Conservation (phyloP, 2,329 filamentous ascomycete species). For the Biscogniauxia sp. region DNA sequence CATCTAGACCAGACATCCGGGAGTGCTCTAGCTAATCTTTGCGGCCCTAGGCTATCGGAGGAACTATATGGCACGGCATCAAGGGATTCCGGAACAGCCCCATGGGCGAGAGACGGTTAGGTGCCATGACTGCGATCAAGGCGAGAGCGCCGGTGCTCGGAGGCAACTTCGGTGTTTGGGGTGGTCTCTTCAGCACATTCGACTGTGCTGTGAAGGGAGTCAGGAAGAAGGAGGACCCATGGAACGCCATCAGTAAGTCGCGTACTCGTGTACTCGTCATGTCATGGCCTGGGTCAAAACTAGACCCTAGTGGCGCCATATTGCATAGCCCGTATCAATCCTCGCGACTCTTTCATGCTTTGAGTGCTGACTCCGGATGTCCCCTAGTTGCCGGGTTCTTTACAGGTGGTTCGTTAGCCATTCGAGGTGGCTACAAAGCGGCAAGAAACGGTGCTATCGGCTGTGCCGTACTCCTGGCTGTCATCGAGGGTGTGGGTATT, state of each 20-base stretch:
- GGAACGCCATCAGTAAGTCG: constrained; percentile 75
- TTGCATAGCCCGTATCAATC: too few species aligned
- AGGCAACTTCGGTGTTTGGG: constrained; percentile 98
- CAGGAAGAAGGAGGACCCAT: constrained; percentile 95
- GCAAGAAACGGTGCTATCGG: constrained; percentile 95
- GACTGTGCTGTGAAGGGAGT: constrained; percentile 96
- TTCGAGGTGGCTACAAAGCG: constrained; percentile 87
- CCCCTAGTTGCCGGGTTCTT: constrained; percentile 81
- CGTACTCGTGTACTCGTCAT: background rate
- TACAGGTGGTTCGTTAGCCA: constrained; percentile 86
- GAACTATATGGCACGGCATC: constrained; percentile 31
- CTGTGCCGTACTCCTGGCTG: constrained; percentile 87
- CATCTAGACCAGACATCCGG: background rate
- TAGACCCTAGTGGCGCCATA: too few species aligned
- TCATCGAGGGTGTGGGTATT: constrained; percentile 97
- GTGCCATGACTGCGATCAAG: constrained; percentile 95
- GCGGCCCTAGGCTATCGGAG: constrained; percentile 26
- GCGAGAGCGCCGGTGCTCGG: constrained; percentile 92
- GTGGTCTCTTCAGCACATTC: constrained; percentile 67
- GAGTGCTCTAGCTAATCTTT: too few species aligned
- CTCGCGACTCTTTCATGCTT: background rate
- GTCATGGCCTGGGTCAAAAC: too few species aligned
- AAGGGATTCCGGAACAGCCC: constrained; percentile 91
- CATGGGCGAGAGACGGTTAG: constrained; percentile 92
- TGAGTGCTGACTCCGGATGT: background rate